Evolutionary conservation across 73 alveolate genomes (phyloP).

Genomic region (Tetrahymena borealis): DNA sequence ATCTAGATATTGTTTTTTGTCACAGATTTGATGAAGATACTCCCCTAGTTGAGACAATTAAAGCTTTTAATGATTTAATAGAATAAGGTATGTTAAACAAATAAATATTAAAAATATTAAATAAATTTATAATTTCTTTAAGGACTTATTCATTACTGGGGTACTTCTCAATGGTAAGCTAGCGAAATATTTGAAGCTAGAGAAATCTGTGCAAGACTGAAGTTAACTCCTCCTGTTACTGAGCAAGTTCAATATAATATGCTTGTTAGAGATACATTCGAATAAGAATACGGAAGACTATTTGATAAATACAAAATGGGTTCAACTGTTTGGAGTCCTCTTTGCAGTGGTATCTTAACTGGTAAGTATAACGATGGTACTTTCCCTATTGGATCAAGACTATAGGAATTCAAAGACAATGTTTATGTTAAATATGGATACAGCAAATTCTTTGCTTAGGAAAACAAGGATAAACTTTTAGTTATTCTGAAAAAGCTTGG

Average conservation of each 20-base stretch:
- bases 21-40: slow-evolving; percentile 82
- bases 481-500: slow-evolving; percentile 9
- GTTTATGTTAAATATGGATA: neutral
- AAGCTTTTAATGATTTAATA: slow-evolving; percentile 79
- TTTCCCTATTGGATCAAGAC: slow-evolving; percentile 58
- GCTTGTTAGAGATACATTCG: slow-evolving; percentile 77
- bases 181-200: slow-evolving; percentile 71
- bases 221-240: slow-evolving; percentile 77
- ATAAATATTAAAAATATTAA: neutral
- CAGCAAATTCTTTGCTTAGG: neutral
- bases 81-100: slow-evolving; percentile 82
- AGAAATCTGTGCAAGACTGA: slow-evolving; percentile 52
- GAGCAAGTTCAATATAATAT: slow-evolving; percentile 85
- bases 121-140: neutral
- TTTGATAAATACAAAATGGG: slow-evolving; percentile 66
- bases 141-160: slow-evolving; percentile 97
- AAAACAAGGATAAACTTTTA: neutral
- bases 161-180: slow-evolving; percentile 91
- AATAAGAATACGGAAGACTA: slow-evolving; percentile 71
- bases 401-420: neutral
- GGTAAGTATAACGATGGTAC: slow-evolving; percentile 87
- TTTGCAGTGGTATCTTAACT: slow-evolving; percentile 81
- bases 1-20: slow-evolving; percentile 82
- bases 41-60: slow-evolving; percentile 81
- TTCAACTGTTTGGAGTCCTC: slow-evolving; percentile 86